Conservation (phyloP, 805 yeast species). For the Kodamaea kaohsiungensis region DNA sequence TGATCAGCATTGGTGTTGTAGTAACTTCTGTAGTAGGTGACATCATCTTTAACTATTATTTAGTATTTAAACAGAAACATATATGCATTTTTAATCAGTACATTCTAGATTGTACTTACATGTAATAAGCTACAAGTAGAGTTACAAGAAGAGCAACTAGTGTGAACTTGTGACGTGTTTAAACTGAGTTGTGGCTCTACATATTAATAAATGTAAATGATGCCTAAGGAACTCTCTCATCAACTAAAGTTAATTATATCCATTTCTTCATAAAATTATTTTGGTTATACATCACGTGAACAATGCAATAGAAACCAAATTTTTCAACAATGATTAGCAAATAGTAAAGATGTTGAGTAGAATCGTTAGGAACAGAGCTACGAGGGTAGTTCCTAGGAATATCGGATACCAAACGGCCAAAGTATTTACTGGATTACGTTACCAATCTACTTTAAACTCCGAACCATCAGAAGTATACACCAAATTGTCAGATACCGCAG, state of each 20-base stretch:
- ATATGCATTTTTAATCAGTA: no score
- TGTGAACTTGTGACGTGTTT: no score
- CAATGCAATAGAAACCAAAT: not conserved
- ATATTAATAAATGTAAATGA: no score
- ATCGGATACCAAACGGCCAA: slow-evolving; percentile 2
- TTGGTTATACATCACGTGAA: not conserved
- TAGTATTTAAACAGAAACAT: not conserved
- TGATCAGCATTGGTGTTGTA: not conserved
- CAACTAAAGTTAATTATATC: no score
- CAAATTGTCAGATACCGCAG: slow-evolving; percentile 57
- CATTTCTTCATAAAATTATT: no score
- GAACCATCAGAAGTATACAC: slow-evolving; percentile 49
- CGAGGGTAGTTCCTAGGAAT: not conserved
- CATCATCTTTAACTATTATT: not conserved
- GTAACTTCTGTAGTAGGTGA: not conserved
- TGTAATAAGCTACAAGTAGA: no score
- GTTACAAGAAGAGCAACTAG: no score
- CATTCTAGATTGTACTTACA: no score
- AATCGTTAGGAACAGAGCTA: slow-evolving; percentile 8
- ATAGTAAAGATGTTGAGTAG: slow-evolving; percentile 8
- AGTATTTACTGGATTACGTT: not conserved
- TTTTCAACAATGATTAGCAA: not conserved
- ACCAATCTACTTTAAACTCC: not conserved
- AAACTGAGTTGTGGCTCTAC: no score
- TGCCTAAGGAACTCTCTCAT: no score